These are phyloP conservation scores for Astragalus membranaceus DNA, from an alignment of 306 rosid genomes.

Conservation along the genomic window DNA sequence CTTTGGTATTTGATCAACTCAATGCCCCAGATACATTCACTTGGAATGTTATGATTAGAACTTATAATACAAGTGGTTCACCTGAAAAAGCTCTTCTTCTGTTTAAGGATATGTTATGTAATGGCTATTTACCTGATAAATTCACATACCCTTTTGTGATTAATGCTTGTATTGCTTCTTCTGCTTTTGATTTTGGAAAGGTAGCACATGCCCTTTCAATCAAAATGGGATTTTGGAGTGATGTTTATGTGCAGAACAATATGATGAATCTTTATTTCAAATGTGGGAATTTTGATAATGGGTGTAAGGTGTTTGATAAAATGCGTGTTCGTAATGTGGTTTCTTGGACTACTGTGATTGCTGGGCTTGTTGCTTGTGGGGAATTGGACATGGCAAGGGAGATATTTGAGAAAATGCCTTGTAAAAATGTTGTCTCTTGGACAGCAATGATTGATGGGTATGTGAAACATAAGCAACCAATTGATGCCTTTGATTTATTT, in stretches of 20 bases:
- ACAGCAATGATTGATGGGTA: conserved; percentile 63
- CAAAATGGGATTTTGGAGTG: conserved; percentile 43
- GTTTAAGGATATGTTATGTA: conserved; percentile 37
- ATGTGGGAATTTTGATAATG: conserved; percentile 31
- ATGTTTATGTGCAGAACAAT: conserved; percentile 52
- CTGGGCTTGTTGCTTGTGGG: conserved; percentile 45
- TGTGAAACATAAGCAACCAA: conserved; percentile 36
- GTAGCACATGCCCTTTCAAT: conserved; percentile 38
- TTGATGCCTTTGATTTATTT: conserved; percentile 46
- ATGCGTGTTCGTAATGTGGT: conserved; percentile 52
- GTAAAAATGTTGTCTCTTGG: conserved; percentile 67
- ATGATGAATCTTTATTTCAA: conserved; percentile 55
- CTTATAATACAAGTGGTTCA: conserved; percentile 32
- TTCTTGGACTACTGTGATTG: conserved; percentile 56
- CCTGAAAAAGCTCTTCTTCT: conserved; percentile 38
- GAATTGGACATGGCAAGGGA: conserved; percentile 30
- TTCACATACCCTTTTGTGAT: conserved; percentile 68
- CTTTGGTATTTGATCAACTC: conserved; percentile 42
- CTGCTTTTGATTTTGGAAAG: conserved; percentile 31
- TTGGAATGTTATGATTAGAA: conserved; percentile 64
- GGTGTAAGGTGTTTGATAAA: conserved; percentile 52
- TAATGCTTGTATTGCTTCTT: conserved; percentile 41
- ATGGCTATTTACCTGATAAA: conserved; percentile 48
- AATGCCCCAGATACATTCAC: conserved; percentile 44
- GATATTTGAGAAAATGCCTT: conserved; percentile 48